These are phyloP conservation scores for Micromonas pusilla DNA, from an alignment of 139 green algal species.

Conservation along the genomic window DNA sequence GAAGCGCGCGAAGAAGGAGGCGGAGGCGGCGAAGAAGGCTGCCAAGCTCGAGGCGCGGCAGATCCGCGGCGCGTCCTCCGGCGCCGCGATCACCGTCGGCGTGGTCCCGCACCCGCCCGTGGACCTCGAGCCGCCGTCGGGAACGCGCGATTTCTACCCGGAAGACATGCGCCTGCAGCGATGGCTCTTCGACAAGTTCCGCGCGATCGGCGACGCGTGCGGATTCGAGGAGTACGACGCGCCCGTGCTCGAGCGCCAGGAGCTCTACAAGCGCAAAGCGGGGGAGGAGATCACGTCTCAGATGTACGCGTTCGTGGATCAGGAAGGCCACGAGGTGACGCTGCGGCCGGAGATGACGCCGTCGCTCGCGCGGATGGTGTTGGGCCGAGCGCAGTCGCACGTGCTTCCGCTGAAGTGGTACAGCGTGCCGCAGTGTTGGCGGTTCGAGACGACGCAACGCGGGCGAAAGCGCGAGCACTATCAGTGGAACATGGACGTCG, in stretches of 20 bases:
- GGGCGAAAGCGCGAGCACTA: slow-evolving; percentile 93
- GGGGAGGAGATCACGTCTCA: slow-evolving; percentile 97
- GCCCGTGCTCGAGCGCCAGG: slow-evolving; percentile 92
- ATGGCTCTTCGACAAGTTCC: slow-evolving; percentile 74
- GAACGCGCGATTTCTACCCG: slow-evolving; percentile 90
- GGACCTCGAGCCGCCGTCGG: slow-evolving; percentile 54
- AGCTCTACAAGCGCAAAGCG: slow-evolving; percentile 92
- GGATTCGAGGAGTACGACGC: slow-evolving; percentile 92
- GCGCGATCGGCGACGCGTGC: slow-evolving; percentile 45
- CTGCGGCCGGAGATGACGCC: slow-evolving; percentile 94
- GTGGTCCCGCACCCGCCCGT: slow-evolving; percentile 21
- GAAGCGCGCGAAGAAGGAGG: slow-evolving; percentile 5
- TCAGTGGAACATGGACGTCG: slow-evolving; percentile 98
- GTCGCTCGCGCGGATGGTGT: slow-evolving; percentile 60
- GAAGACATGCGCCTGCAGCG: slow-evolving; percentile 86
- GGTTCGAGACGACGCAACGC: slow-evolving; percentile 90
- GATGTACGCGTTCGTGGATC: slow-evolving; percentile 98
- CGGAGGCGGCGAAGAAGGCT: slow-evolving; percentile 2
- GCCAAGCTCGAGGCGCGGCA: not conserved
- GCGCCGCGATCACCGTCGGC: not conserved
- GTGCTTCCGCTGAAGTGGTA: slow-evolving; percentile 93
- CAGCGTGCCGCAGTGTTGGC: slow-evolving; percentile 90
- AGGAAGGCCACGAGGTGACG: slow-evolving; percentile 75
- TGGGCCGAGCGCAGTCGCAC: slow-evolving; percentile 45
- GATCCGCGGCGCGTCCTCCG: not conserved